Base-by-base conservation (phyloP, 345 rosid genomes). In the Conringia planisiliqua region DNA sequence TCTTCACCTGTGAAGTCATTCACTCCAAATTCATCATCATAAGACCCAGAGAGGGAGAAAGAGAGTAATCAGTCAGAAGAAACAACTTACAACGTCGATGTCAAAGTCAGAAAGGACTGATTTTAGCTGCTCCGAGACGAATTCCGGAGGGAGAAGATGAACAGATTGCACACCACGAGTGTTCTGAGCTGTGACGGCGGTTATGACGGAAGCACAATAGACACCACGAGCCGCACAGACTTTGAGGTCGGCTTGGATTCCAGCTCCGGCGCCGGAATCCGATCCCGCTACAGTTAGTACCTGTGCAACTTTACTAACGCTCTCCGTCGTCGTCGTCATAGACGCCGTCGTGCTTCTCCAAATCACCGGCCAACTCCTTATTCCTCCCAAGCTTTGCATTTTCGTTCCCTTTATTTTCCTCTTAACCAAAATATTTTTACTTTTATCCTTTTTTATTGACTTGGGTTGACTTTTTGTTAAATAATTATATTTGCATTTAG, bases 221-320 rank as follows among this genome's bases (percentile, higher is more conserved):
- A 89, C 99, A 32, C 92, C 90, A 47, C 97, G 90, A 1, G 97
- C 96, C 4, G 91, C 92, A 57, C 99, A 95, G 33, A 92, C 82
- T 87, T 92, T 95, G 4, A 95, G 86, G 82, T 92, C 99, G 20
- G 99, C 97, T 80, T 95, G 99, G 47, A 95, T 92, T 62, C 97
- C 97, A 18, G 99, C 97, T 38, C 97, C 97, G 12, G 89, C 91
- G 3, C 97, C 97, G 3, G 97, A 95, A 82, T 95, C 97, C 9
- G 97, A 95, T 16, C 97, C 97, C 17, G 97, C 97, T 42, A 95
- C 93, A 0, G 89, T 87, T 62, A 92, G 38, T 4, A 95, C 92
- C 54, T 92, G 99, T 4, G 81, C 27, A 0, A 71, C 43, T 26
- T 59, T 72, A 24, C 17, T 66, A 13, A 58, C 24, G 4, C 58